Percentiles rank a stretch among this genome's conserved stretches.
Evolutionary conservation across 1,139 yeast species (phyloP).

Genomic region (Debaryomyces fabryi): DNA sequence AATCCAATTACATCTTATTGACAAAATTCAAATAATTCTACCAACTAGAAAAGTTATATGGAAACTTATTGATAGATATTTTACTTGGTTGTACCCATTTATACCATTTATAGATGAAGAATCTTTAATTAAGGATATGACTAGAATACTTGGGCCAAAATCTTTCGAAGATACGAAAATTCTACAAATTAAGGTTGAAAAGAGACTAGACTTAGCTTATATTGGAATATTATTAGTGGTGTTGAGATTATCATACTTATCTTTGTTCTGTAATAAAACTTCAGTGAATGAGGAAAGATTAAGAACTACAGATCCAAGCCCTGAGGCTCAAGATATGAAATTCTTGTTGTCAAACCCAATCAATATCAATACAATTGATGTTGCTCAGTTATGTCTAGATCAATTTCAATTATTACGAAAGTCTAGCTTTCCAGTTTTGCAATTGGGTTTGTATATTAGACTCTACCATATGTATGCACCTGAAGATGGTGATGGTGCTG

Average conservation of each 20-base stretch:
- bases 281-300: constrained; percentile 33
- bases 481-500: constrained; percentile 54
- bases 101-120: constrained; percentile 41
- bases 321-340: constrained; percentile 34
- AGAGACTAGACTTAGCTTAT: constrained; percentile 35
- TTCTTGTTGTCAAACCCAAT: constrained; percentile 53
- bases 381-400: constrained; percentile 56
- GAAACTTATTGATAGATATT: constrained; percentile 35
- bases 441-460: constrained; percentile 43
- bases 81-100: constrained; percentile 36
- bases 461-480: constrained; percentile 48
- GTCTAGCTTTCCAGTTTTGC: constrained; percentile 53
- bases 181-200: constrained; percentile 25
- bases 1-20: constrained; percentile 34
- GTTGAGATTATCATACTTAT: constrained; percentile 32
- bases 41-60: constrained; percentile 38
- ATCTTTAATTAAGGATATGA: constrained; percentile 23
- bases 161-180: constrained; percentile 24
- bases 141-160: constrained; percentile 30
- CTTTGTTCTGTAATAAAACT: constrained; percentile 34
- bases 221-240: constrained; percentile 33
- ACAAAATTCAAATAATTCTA: constrained; percentile 32
- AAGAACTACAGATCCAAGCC: constrained; percentile 24
- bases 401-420: constrained; percentile 53
- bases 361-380: constrained; percentile 43